These are phyloP conservation scores for Colletotrichum sidae DNA, from an alignment of 2,329 filamentous ascomycete species.

Conservation along the genomic window DNA sequence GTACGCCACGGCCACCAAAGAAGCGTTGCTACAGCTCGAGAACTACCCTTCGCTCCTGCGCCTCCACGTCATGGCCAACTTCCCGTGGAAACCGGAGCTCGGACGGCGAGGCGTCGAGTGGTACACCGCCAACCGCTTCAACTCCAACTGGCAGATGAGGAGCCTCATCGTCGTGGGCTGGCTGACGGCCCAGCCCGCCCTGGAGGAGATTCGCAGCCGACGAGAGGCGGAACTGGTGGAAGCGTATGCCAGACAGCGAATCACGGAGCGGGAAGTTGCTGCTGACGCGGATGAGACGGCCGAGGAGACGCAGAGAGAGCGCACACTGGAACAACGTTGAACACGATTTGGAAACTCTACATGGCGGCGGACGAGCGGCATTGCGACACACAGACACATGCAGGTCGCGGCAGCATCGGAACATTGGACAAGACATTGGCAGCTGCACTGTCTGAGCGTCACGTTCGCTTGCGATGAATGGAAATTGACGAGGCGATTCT, in stretches of 20 bases:
- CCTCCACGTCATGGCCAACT: constrained; percentile 40
- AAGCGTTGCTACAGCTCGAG: constrained; percentile 38
- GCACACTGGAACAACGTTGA: too few species aligned
- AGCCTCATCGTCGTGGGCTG: constrained; percentile 41
- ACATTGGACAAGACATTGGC: too few species aligned
- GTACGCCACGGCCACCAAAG: constrained; percentile 38
- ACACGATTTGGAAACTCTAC: too few species aligned
- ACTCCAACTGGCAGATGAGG: constrained; percentile 35
- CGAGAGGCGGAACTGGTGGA: constrained; percentile 38
- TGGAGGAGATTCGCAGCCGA: constrained; percentile 38
- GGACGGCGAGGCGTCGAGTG: constrained; percentile 23
- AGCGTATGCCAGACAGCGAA: background rate
- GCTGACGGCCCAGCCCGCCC: constrained; percentile 40
- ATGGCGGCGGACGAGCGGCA: too few species aligned
- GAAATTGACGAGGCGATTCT: too few species aligned
- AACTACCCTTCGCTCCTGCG: constrained; percentile 40
- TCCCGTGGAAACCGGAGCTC: constrained; percentile 39
- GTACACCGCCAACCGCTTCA: constrained; percentile 35
- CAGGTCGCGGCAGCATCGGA: too few species aligned
- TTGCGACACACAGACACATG: too few species aligned
- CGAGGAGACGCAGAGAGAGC: too few species aligned
- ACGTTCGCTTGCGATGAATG: too few species aligned
- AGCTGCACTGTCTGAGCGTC: too few species aligned
- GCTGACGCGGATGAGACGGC: too few species aligned
- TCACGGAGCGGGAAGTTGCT: too few species aligned